Conservation (phyloP, 169 alveolate genomes). For the Perkinsus chesapeaki region DNA sequence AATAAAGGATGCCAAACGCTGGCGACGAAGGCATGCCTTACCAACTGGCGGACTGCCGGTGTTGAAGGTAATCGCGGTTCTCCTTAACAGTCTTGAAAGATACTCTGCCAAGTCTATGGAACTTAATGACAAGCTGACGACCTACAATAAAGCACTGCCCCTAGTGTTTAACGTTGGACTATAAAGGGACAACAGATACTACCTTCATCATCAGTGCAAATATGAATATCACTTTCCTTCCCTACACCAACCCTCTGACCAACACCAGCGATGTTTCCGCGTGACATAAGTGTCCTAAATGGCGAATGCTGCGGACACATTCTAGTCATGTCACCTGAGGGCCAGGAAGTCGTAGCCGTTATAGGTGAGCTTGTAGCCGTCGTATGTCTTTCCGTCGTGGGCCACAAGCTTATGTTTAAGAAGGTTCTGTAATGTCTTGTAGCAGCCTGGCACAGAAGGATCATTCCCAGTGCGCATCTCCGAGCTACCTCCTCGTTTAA, state of each 20-base stretch:
- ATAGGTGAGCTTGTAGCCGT: constrained; percentile 94
- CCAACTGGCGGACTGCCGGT: constrained; percentile 94
- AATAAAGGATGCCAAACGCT: neutral
- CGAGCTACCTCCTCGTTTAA: constrained; percentile 85
- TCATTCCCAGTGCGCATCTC: neutral
- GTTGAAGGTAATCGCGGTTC: constrained; percentile 94
- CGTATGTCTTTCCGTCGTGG: constrained; percentile 85
- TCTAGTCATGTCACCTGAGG: constrained; percentile 23
- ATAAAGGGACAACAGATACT: constrained; percentile 66
- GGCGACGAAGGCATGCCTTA: neutral
- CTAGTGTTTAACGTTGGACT: constrained; percentile 43
- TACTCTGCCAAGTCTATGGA: constrained; percentile 79
- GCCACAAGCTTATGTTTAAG: constrained; percentile 84
- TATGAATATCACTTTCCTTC: constrained; percentile 96
- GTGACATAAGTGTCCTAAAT: constrained; percentile 73
- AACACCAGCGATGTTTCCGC: constrained; percentile 82
- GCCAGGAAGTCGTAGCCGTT: constrained; percentile 98
- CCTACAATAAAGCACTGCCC: neutral
- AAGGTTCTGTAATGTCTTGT: constrained; percentile 69
- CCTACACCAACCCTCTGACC: constrained; percentile 96
- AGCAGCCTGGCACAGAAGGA: constrained; percentile 33
- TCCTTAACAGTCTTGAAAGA: constrained; percentile 94
- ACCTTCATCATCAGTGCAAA: constrained; percentile 82
- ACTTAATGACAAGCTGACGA: constrained; percentile 40
- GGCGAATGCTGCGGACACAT: neutral